Evolutionary conservation across 2,329 filamentous ascomycete species (phyloP).

Genomic region (Cytospora leucostoma): DNA sequence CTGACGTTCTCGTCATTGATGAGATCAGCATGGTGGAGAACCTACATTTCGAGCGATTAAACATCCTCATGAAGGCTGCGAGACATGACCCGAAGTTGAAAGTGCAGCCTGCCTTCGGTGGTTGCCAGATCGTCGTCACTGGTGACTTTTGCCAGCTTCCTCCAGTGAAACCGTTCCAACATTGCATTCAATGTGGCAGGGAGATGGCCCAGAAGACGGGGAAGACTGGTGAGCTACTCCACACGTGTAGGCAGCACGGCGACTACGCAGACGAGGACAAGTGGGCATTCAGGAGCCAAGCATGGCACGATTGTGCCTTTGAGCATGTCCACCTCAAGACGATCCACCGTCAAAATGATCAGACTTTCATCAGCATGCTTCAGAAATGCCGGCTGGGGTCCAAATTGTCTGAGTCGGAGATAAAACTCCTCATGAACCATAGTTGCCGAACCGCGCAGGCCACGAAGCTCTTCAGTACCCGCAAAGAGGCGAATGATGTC

Average conservation of each 20-base stretch:
- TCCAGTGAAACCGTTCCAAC: slow-evolving; percentile 57
- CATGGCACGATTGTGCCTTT: slow-evolving; percentile 58
- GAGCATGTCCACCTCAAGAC: slow-evolving; percentile 52
- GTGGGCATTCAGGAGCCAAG: slow-evolving; percentile 60
- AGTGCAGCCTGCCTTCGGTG: slow-evolving; percentile 40
- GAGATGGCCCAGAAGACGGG: slow-evolving; percentile 32
- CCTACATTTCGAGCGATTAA: slow-evolving; percentile 53
- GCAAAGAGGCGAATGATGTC: slow-evolving; percentile 39
- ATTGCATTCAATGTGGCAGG: slow-evolving; percentile 52
- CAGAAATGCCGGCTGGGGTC: slow-evolving; percentile 55
- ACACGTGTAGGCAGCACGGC: slow-evolving; percentile 40
- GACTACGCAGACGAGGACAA: slow-evolving; percentile 51
- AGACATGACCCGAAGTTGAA: slow-evolving; percentile 24
- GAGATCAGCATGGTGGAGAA: slow-evolving; percentile 68
- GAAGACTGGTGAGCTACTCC: slow-evolving; percentile 29
- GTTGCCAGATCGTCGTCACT: slow-evolving; percentile 57
- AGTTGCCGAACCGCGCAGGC: slow-evolving; percentile 44
- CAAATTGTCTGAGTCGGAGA: slow-evolving; percentile 40
- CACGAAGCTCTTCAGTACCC: slow-evolving; percentile 47
- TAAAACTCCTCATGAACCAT: slow-evolving; percentile 48
- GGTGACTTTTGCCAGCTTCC: slow-evolving; percentile 64
- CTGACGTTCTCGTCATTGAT: slow-evolving; percentile 62
- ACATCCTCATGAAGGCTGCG: slow-evolving; percentile 47
- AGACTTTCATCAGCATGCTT: slow-evolving; percentile 55
- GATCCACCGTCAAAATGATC: slow-evolving; percentile 60